Evolutionary conservation across 2,329 filamentous ascomycete species (phyloP).

Genomic region (Penicillium sp.): DNA sequence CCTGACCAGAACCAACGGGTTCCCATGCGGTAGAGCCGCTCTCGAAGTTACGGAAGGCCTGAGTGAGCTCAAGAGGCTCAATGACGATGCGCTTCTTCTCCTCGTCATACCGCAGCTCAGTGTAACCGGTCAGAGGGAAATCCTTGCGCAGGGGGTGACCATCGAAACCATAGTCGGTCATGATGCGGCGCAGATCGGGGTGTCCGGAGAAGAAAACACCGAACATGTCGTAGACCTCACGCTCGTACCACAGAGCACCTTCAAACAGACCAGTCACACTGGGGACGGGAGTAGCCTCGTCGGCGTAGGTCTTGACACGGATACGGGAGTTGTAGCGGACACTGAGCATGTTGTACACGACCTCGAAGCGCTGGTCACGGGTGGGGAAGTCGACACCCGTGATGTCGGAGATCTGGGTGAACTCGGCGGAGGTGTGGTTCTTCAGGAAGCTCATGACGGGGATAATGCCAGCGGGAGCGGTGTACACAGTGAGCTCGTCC

Average conservation of each 20-base stretch:
- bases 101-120: constrained; percentile 96
- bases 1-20: constrained; percentile 69
- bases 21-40: constrained; percentile 75
- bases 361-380: constrained; percentile 91
- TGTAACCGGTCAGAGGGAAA: constrained; percentile 97
- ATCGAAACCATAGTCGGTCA: constrained; percentile 99
- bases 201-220: constrained; percentile 96
- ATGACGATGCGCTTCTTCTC: constrained; percentile 99
- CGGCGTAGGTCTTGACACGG: constrained; percentile 97
- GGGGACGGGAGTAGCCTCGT: constrained; percentile 91
- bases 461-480: constrained; percentile 82
- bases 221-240: constrained; percentile 96
- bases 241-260: constrained; percentile 98
- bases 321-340: constrained; percentile 96
- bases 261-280: constrained; percentile 85
- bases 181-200: constrained; percentile 93
- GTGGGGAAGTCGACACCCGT: constrained; percentile 96
- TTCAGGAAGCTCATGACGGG: constrained; percentile 95
- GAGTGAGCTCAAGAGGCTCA: constrained; percentile 94
- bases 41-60: constrained; percentile 98
- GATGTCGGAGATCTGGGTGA: constrained; percentile 88
- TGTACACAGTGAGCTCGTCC: constrained; percentile 94
- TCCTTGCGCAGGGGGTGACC: constrained; percentile 97
- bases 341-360: constrained; percentile 96
- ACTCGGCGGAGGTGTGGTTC: constrained; percentile 96